These are phyloP conservation scores for Pichia californica DNA, from an alignment of 805 yeast species.

Conservation along the genomic window DNA sequence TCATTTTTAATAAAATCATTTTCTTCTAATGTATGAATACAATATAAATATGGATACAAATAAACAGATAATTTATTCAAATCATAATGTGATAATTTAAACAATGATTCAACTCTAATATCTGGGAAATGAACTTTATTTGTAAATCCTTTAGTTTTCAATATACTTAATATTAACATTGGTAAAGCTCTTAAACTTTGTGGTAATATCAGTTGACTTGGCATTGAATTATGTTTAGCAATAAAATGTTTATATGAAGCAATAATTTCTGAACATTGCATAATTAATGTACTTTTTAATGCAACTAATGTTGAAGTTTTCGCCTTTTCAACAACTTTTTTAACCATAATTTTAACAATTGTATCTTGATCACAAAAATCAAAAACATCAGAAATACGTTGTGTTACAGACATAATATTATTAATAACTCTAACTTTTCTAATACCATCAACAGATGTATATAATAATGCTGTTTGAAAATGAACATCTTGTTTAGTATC, in stretches of 20 bases:
- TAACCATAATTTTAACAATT: conserved; percentile 44
- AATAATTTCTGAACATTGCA: conserved; percentile 47
- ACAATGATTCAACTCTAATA: conserved; percentile 50
- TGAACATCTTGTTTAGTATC: conserved; percentile 71
- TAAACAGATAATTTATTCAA: conserved; percentile 52
- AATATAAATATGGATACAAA: conserved; percentile 76
- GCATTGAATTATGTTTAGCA: conserved; percentile 36
- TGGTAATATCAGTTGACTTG: conserved; percentile 73
- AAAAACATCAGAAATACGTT: conserved; percentile 65
- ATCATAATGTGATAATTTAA: conserved; percentile 45
- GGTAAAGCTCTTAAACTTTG: conserved; percentile 70
- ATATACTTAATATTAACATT: conserved; percentile 57
- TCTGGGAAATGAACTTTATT: conserved; percentile 52
- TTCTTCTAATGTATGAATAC: conserved; percentile 58
- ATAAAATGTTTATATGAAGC: conserved; percentile 50
- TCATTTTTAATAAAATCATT: conserved; percentile 48
- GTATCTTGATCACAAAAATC: conserved; percentile 76
- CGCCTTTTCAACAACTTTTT: conserved; percentile 38
- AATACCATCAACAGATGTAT: conserved; percentile 69
- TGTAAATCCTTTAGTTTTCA: conserved; percentile 60
- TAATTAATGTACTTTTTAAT: conserved; percentile 26
- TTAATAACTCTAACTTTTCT: conserved; percentile 86
- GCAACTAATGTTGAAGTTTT: conserved; percentile 34
- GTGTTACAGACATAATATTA: conserved; percentile 73
- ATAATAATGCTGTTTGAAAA: conserved; percentile 85